Conservation (phyloP, 805 yeast species). For the Wickerhamiella musiphila region DNA sequence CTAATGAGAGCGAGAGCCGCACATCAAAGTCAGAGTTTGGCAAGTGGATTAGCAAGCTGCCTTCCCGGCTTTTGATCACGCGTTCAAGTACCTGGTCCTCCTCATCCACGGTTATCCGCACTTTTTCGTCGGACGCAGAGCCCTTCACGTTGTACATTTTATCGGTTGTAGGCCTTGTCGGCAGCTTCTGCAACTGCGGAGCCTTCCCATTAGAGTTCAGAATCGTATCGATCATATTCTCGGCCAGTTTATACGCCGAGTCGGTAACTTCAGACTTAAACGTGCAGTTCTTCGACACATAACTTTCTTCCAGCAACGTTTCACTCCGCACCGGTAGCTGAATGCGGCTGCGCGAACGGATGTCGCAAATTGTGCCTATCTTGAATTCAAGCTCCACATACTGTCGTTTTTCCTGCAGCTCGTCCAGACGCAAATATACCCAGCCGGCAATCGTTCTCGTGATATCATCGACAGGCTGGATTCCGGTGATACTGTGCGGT, state of each 20-base stretch:
- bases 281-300: slow-evolving; percentile 13
- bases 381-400: slow-evolving; percentile 31
- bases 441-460: slow-evolving; percentile 73
- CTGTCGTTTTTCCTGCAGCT: slow-evolving; percentile 13
- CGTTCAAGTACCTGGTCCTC: slow-evolving; percentile 30
- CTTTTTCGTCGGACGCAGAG: slow-evolving; percentile 6
- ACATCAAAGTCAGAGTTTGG: slow-evolving; percentile 69
- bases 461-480: slow-evolving; percentile 63
- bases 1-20: slow-evolving; percentile 58
- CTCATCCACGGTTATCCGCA: slow-evolving; percentile 18
- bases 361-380: slow-evolving; percentile 19
- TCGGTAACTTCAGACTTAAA: slow-evolving; percentile 18
- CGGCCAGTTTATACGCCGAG: slow-evolving; percentile 14
- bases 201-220: slow-evolving; percentile 9
- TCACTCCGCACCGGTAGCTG: slow-evolving; percentile 20
- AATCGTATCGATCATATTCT: slow-evolving; percentile 9
- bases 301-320: slow-evolving; percentile 18
- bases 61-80: slow-evolving; percentile 56
- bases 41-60: slow-evolving; percentile 50
- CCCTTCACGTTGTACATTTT: slow-evolving; percentile 6
- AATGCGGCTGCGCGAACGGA: slow-evolving; percentile 15
- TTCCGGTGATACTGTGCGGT: slow-evolving; percentile 46
- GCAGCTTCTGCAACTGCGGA: slow-evolving; percentile 10
- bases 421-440: slow-evolving; percentile 63
- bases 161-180: slow-evolving; percentile 8